phyloP scores from a whole-genome alignment of 208 protist genomes.

The Trypanosoma cruzi region DNA sequence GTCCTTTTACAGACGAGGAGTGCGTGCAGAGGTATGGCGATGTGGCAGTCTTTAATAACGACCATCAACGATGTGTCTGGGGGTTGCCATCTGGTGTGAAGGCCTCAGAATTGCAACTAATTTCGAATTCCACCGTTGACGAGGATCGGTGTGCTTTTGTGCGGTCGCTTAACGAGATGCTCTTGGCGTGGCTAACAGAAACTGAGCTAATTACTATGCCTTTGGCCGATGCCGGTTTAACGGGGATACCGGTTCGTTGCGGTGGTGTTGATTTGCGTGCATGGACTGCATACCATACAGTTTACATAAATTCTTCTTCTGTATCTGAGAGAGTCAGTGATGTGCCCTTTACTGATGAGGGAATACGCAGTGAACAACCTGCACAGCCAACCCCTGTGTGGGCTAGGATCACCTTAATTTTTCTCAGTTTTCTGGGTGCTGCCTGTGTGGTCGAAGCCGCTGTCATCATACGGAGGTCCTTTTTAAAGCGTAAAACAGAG shows the following conservation, averaged over 20 bases:
- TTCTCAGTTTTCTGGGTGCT: background rate
- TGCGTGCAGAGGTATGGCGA: conserved; percentile 1
- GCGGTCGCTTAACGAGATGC: conserved; percentile 6
- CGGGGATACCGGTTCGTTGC: conserved; percentile 5
- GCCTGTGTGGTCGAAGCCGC: background rate
- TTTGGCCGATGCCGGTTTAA: background rate
- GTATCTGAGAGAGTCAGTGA: background rate
- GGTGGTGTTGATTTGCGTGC: conserved; percentile 11
- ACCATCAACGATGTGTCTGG: background rate
- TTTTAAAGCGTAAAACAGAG: background rate
- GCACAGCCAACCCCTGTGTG: background rate
- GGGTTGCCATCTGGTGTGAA: background rate
- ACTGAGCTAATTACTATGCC: background rate
- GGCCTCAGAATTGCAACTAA: background rate
- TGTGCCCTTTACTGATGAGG: background rate
- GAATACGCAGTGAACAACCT: background rate
- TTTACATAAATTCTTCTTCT: background rate
- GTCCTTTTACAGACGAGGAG: background rate
- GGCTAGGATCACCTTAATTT: background rate
- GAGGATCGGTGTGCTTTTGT: conserved; percentile 9
- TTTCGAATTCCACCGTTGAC: background rate
- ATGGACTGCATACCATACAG: background rate
- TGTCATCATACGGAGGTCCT: background rate
- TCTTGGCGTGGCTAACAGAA: background rate
- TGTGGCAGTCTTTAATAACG: background rate